Conservation (phyloP, 202 grass and related monocot species). For the Carex sylvatica region DNA sequence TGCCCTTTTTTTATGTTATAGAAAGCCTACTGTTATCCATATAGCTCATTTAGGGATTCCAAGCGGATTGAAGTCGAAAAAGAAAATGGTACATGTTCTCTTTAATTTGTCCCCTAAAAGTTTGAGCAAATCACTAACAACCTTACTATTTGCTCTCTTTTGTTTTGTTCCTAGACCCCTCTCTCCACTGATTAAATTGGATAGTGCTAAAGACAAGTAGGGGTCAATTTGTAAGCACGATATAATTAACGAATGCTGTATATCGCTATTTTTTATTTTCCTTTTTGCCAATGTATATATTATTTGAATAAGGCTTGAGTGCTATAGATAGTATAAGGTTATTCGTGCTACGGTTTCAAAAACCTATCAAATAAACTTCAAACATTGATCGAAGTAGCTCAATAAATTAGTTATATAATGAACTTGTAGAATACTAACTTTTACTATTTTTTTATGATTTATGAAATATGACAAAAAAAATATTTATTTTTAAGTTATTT, state of each 20-base stretch:
- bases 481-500: too few relatives aligned
- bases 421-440: too few relatives aligned
- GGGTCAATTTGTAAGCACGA: background rate
- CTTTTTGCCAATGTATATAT: background rate
- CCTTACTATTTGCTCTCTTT: background rate
- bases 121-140: background rate
- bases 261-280: background rate
- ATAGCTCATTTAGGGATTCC: background rate
- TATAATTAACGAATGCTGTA: background rate
- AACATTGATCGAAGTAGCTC: too few relatives aligned
- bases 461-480: too few relatives aligned
- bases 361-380: too few relatives aligned
- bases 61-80: background rate
- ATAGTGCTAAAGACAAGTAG: background rate
- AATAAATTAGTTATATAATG: too few relatives aligned
- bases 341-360: too few relatives aligned
- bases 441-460: too few relatives aligned
- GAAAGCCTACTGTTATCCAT: too few relatives aligned
- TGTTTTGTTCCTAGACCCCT: background rate
- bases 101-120: background rate
- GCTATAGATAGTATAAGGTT: too few relatives aligned
- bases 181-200: slow-evolving; percentile 4
- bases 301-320: too few relatives aligned
- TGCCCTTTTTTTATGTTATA: too few relatives aligned
- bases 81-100: background rate